Percentiles rank a stretch among this genome's conserved stretches.
Conservation (phyloP, 148 eudicot genomes). For the Camellia sinensis region DNA sequence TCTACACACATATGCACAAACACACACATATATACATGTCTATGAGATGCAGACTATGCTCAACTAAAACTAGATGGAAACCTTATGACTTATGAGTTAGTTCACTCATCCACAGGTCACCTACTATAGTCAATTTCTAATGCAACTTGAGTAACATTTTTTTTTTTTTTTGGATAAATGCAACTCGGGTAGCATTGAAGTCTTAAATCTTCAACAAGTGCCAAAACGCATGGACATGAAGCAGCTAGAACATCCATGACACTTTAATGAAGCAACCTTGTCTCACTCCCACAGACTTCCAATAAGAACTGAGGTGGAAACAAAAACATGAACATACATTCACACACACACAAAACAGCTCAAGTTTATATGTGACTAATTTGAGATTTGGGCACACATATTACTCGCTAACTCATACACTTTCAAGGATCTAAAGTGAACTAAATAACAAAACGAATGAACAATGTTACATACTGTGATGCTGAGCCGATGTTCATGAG, state of each 20-base stretch:
- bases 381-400: background rate
- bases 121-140: background rate
- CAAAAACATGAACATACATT: background rate
- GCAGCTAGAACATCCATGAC: background rate
- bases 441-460: background rate
- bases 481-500: constrained; percentile 60
- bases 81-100: background rate
- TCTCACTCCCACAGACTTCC: background rate
- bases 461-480: constrained; percentile 42
- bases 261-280: background rate
- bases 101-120: background rate
- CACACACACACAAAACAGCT: background rate
- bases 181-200: background rate
- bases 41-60: background rate
- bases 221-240: background rate
- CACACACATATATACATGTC: background rate
- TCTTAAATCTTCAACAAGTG: background rate
- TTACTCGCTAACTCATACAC: background rate
- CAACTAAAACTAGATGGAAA: background rate
- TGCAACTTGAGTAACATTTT: background rate
- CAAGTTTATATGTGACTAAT: background rate
- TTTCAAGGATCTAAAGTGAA: background rate
- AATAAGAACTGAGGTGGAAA: background rate
- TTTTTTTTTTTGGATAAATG: background rate
- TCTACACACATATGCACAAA: background rate